Evolutionary conservation across 1,284 basidiomycete genomes (phyloP), one percentile per base, ranked within the genome.

Genomic region (Papiliotrema laurentii): DNA sequence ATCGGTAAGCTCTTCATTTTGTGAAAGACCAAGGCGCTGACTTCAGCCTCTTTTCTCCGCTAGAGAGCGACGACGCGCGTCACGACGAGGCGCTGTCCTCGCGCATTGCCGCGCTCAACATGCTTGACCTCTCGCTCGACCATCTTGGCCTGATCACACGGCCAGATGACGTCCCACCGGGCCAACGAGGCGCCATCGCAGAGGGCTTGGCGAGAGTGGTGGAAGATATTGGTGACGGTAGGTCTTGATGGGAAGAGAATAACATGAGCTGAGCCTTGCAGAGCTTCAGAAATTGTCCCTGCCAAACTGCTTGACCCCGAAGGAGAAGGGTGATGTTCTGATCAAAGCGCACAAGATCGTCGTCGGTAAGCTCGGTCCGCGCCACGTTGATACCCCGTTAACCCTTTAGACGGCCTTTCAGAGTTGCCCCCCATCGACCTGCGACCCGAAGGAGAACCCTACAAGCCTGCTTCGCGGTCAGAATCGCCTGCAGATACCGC

Each of bases 51-150:
- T 87, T 85, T 64, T 75, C 80, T 2, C 83, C 82, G 2, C 75
- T 81, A 2, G 78, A 78, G 0, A 84, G 87, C 0, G 86, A 89
- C 53, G 90, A 96, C 64, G 77, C 81, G 0, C 84, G 83, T 1
- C 89, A 92, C 62, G 90, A 97, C 63, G 88, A 89, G 61, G 85
- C 89, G 0, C 76, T 97, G 3, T 83, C 89, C 0, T 89, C 84
- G 58, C 82, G 91, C 4, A 85, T 97, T 21, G 88, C 89, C 10
- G 92, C 90, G 0, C 77, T 97, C 37, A 92, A 93, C 61, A 81
- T 91, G 77, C 77, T 96, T 0, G 92, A 96, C 64, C 76, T 97
- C 0, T 80, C 82, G 2, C 76, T 97, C 18, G 84, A 86, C 35
- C 90, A 96, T 70, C 80, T 97, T 1, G 93, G 92, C 5, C 79